Evolutionary conservation across 169 alveolate species (phyloP).

Genomic region (Eimeria acervulina): DNA sequence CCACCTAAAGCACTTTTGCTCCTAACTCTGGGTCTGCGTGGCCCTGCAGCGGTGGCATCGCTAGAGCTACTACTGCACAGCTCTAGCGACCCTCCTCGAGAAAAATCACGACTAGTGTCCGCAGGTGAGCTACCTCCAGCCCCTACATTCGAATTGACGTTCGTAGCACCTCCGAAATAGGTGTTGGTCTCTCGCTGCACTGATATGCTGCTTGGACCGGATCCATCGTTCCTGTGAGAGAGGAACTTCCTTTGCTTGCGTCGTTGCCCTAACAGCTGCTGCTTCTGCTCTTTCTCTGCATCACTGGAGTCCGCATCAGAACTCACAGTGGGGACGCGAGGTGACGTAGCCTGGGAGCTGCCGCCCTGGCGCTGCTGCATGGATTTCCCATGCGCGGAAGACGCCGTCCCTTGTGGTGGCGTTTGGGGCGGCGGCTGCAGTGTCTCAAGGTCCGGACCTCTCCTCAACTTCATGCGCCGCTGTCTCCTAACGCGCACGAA

Average conservation of each 20-base stretch:
- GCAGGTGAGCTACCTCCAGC: slow-evolving; percentile 30
- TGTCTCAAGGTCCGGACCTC: slow-evolving; percentile 22
- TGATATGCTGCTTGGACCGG: slow-evolving; percentile 2
- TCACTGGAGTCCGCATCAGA: slow-evolving; percentile 70
- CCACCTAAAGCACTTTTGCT: slow-evolving; percentile 44
- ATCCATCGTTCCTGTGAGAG: neutral
- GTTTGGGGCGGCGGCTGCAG: slow-evolving; percentile 46
- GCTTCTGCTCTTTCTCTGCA: slow-evolving; percentile 49
- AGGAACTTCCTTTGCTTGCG: neutral
- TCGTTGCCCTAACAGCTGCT: slow-evolving; percentile 56
- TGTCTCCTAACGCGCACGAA: slow-evolving; percentile 77
- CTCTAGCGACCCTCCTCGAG: slow-evolving; percentile 58
- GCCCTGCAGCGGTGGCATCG: slow-evolving; percentile 42
- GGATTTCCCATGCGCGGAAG: neutral
- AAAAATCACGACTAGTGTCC: slow-evolving; percentile 1
- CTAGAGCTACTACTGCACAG: slow-evolving; percentile 1
- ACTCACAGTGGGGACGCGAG: slow-evolving; percentile 12
- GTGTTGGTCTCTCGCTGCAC: neutral
- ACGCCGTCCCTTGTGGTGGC: neutral
- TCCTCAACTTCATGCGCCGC: slow-evolving; percentile 76
- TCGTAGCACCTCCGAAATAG: neutral
- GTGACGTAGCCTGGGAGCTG: slow-evolving; percentile 9
- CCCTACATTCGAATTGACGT: neutral
- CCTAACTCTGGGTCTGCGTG: slow-evolving; percentile 12
- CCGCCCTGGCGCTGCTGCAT: neutral